phyloP scores from a whole-genome alignment of 2,329 filamentous ascomycete genomes.

The Mycogone perniciosa region DNA sequence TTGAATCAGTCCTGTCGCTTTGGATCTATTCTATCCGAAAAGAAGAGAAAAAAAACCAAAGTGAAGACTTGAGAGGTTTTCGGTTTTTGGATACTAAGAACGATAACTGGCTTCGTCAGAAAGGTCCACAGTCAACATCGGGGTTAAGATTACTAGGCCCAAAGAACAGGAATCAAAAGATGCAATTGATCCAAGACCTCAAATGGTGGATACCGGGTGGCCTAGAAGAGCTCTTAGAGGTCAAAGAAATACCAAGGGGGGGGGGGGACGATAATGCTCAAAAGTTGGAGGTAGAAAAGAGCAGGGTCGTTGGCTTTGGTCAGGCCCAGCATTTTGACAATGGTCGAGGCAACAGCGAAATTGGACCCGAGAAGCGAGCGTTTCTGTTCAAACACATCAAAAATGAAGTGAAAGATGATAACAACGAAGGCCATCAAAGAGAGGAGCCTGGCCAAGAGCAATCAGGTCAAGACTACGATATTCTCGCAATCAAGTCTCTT shows the following conservation, averaged over 20 bases:
- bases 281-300: background rate
- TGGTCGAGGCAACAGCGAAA: no score
- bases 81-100: no score
- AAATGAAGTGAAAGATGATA: background rate
- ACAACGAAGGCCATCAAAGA: background rate
- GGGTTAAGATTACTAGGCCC: background rate
- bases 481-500: constrained; percentile 12
- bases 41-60: constrained; percentile 2
- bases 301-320: background rate
- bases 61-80: no score
- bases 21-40: constrained; percentile 21
- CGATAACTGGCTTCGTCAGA: constrained; percentile 13
- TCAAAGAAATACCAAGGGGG: no score
- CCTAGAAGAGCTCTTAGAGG: background rate
- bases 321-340: no score
- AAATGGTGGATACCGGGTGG: constrained; percentile 3
- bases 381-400: no score
- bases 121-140: background rate
- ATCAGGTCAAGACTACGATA: background rate
- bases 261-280: background rate
- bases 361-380: no score
- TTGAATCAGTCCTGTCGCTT: constrained; percentile 25
- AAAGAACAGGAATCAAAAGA: background rate
- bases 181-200: background rate
- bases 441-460: background rate